Evolutionary conservation across 768 basidiomycete species (phyloP).

Genomic region (Dentipellis fragilis): DNA sequence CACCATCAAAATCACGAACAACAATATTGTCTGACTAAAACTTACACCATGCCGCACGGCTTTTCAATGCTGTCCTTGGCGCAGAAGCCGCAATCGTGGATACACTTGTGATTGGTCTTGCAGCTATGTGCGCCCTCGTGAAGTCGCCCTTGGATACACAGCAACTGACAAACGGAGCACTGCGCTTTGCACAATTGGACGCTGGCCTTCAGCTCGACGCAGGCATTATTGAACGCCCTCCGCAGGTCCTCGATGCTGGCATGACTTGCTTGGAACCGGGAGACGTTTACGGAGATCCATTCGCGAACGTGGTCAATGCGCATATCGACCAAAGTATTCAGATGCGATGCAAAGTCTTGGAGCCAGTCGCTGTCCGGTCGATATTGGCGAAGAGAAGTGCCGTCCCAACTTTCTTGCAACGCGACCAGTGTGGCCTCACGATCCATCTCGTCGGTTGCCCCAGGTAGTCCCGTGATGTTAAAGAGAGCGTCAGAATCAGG

Average conservation of each 20-base stretch:
- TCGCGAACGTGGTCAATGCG: conserved; percentile 37
- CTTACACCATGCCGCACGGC: conserved; percentile 37
- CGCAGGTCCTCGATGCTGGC: conserved; percentile 36
- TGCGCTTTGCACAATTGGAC: conserved; percentile 39
- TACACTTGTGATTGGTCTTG: conserved; percentile 37
- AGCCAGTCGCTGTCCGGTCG: conserved; percentile 34
- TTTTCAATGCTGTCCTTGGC: conserved; percentile 21
- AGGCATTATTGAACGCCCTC: conserved; percentile 31
- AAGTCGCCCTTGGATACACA: conserved; percentile 34
- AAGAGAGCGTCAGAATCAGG: conserved; percentile 28
- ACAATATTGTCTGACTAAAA: background rate
- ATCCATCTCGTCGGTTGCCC: conserved; percentile 5
- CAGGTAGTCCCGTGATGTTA: conserved; percentile 17
- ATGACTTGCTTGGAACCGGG: conserved; percentile 34
- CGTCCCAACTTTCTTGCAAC: conserved; percentile 22
- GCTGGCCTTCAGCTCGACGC: conserved; percentile 35
- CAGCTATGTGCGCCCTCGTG: conserved; percentile 43
- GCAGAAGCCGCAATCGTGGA: conserved; percentile 32
- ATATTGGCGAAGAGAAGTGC: conserved; percentile 22
- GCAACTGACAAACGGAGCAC: conserved; percentile 38
- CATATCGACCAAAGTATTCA: conserved; percentile 29
- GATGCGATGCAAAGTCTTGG: conserved; percentile 24
- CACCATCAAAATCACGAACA: background rate
- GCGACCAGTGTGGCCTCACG: conserved; percentile 18
- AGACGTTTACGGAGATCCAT: conserved; percentile 42